Conservation (phyloP, 2,329 filamentous ascomycete species). For the Septoria petroselini region DNA sequence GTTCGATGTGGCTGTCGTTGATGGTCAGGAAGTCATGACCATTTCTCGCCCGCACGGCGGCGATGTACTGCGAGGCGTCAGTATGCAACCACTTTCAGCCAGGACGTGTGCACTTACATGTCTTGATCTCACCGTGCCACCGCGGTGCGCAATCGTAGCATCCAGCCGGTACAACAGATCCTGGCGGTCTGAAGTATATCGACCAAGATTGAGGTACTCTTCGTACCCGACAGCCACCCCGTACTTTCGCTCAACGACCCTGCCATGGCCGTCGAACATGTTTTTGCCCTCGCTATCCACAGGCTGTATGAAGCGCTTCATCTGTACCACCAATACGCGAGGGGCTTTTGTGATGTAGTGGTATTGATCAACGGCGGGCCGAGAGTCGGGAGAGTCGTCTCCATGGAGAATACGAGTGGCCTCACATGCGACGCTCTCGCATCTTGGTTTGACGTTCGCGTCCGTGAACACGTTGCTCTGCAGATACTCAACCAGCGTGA, state of each 20-base stretch:
- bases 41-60: background rate
- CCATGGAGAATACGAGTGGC: background rate
- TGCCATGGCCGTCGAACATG: background rate
- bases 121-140: background rate
- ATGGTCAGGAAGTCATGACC: background rate
- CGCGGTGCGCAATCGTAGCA: background rate
- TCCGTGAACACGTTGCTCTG: background rate
- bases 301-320: background rate
- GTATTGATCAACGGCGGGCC: background rate
- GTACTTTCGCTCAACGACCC: background rate
- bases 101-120: too few species aligned
- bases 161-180: background rate
- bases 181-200: background rate
- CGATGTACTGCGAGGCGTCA: background rate
- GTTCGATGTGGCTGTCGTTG: background rate
- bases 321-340: background rate
- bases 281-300: background rate
- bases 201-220: conserved; percentile 2
- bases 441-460: background rate
- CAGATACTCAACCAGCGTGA: background rate
- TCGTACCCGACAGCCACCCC: background rate
- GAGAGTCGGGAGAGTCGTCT: background rate
- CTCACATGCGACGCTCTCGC: background rate
- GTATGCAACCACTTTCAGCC: too few species aligned
- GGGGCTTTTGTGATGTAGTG: background rate